Evolutionary conservation across 2,329 filamentous ascomycete species (phyloP).

Genomic region (Exserohilum turcica): DNA sequence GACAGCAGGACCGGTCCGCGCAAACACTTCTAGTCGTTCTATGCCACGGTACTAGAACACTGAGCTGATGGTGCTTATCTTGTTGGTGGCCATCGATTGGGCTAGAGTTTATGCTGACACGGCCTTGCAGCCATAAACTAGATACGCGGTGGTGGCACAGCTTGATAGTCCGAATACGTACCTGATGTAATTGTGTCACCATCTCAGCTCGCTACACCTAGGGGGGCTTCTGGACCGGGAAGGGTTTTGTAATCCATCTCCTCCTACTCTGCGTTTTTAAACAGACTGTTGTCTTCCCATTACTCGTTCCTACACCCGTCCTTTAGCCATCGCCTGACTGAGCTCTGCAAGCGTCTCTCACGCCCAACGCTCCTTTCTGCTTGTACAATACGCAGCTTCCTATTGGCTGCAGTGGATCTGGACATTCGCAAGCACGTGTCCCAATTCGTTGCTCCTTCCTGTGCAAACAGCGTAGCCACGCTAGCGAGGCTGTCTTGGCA

Average conservation of each 20-base stretch:
- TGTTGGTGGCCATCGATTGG: not conserved
- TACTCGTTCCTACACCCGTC: not conserved
- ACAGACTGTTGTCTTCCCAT: not conserved
- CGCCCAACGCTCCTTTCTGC: not conserved
- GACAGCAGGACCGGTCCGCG: slow-evolving; percentile 2
- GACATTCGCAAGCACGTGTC: slow-evolving; percentile 20
- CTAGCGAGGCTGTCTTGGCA: slow-evolving; percentile 32
- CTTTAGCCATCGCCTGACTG: not conserved
- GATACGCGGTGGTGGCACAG: slow-evolving; percentile 16
- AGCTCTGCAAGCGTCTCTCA: not conserved
- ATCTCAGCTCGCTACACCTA: slow-evolving; percentile 12
- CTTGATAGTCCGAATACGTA: not conserved
- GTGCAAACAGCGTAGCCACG: slow-evolving; percentile 23
- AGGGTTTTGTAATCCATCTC: not conserved
- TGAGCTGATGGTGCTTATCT: not conserved
- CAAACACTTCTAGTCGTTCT: slow-evolving; percentile 6
- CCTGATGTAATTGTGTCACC: slow-evolving; percentile 29
- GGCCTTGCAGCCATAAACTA: slow-evolving; percentile 8
- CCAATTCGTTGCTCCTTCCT: slow-evolving; percentile 28
- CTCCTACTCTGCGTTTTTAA: not conserved
- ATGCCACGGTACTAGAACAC: slow-evolving; percentile 2
- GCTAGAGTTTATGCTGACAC: slow-evolving; percentile 3
- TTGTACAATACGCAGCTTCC: not conserved
- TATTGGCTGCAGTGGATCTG: slow-evolving; percentile 4
- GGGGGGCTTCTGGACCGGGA: not conserved